These are phyloP conservation scores for Penicillium sp. DNA, from an alignment of 2,329 filamentous ascomycete genomes.

Conservation along the genomic window DNA sequence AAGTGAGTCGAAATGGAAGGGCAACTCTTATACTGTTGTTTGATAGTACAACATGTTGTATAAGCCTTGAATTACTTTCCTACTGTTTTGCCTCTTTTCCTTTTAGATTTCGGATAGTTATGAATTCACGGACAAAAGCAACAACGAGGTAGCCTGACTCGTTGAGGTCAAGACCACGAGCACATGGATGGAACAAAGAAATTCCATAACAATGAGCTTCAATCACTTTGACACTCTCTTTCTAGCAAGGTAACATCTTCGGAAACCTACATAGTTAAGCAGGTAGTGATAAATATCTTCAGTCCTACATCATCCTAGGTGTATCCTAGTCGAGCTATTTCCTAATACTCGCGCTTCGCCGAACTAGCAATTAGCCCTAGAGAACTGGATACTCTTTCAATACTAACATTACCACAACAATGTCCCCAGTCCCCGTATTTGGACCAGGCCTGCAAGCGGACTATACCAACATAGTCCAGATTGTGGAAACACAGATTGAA, in stretches of 20 bases:
- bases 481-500: neutral
- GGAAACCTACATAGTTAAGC: neutral
- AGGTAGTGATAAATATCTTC: neutral
- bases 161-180: neutral
- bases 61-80: no score
- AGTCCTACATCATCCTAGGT: no score
- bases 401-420: neutral
- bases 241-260: neutral
- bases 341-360: neutral
- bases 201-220: neutral
- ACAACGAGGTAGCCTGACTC: neutral
- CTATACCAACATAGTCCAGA: neutral
- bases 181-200: neutral
- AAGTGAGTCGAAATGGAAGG: no score
- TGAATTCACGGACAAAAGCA: neutral
- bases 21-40: neutral
- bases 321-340: neutral
- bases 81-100: neutral
- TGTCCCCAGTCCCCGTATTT: neutral
- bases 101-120: neutral
- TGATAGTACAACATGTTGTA: no score
- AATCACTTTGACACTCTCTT: neutral
- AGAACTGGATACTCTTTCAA: neutral
- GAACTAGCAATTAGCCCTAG: neutral
- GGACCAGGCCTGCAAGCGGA: neutral